Evolutionary conservation across 1,284 basidiomycete genomes (phyloP).

Genomic region (Jaminaea rosea): DNA sequence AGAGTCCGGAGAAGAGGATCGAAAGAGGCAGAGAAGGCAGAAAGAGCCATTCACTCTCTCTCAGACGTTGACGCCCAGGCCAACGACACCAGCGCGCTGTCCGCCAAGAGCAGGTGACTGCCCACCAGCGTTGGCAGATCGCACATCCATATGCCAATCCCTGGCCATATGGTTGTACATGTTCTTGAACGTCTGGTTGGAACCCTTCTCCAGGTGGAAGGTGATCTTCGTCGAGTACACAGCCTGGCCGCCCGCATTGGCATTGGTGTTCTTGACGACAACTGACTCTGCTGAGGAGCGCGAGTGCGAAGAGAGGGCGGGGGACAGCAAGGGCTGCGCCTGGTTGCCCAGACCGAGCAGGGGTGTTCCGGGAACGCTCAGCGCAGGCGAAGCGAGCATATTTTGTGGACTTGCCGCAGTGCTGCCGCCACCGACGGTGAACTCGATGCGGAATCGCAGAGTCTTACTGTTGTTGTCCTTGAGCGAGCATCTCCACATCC

Average conservation of each 20-base stretch:
- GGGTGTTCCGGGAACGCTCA: slow-evolving; percentile 8
- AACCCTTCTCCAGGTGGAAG: not conserved
- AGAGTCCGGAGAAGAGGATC: not conserved
- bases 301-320: not conserved
- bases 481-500: slow-evolving; percentile 28
- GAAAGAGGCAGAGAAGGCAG: too few relatives aligned
- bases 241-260: not conserved
- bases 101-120: not conserved
- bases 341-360: not conserved
- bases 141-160: not conserved
- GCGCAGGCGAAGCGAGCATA: slow-evolving; percentile 18
- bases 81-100: not conserved
- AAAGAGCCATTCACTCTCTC: not conserved
- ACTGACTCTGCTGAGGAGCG: not conserved
- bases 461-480: slow-evolving; percentile 24
- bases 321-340: not conserved
- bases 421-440: slow-evolving; percentile 16
- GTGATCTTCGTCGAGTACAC: not conserved
- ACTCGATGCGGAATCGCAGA: slow-evolving; percentile 42
- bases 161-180: not conserved
- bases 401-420: too few relatives aligned
- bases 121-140: not conserved
- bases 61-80: not conserved
- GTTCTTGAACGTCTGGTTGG: not conserved
- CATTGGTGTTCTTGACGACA: too few relatives aligned